Evolutionary conservation across 2,329 filamentous ascomycete species (phyloP).

Genomic region (Penicillium janthinellum): DNA sequence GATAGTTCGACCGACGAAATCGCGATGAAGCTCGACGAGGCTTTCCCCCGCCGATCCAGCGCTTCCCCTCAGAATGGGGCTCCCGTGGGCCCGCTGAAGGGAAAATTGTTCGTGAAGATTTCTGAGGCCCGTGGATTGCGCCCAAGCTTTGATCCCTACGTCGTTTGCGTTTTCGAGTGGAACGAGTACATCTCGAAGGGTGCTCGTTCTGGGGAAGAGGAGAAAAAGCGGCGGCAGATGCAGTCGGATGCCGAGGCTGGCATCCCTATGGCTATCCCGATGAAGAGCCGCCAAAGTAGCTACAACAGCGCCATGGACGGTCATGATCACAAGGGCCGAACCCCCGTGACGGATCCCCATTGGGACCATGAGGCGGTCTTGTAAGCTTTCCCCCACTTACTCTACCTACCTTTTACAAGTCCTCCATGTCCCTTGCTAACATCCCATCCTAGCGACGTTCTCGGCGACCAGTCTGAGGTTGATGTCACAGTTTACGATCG

Average conservation of each 20-base stretch:
- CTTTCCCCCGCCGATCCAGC: slow-evolving; percentile 33
- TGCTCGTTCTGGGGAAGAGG: slow-evolving; percentile 64
- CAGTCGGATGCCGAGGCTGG: slow-evolving; percentile 69
- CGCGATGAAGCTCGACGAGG: slow-evolving; percentile 40
- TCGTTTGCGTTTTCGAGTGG: slow-evolving; percentile 94
- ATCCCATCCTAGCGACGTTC: slow-evolving; percentile 70
- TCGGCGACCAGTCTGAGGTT: slow-evolving; percentile 85
- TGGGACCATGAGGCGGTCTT: slow-evolving; percentile 97
- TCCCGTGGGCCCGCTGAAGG: slow-evolving; percentile 72
- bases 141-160: slow-evolving; percentile 85
- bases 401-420: not conserved
- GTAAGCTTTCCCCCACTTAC: slow-evolving; percentile 58
- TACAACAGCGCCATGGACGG: slow-evolving; percentile 80
- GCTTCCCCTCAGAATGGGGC: slow-evolving; percentile 50
- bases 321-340: slow-evolving; percentile 59
- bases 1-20: slow-evolving; percentile 39
- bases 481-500: slow-evolving; percentile 94
- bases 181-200: slow-evolving; percentile 94
- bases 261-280: slow-evolving; percentile 88
- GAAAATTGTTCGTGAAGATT: slow-evolving; percentile 88
- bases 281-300: slow-evolving; percentile 95
- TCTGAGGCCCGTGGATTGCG: slow-evolving; percentile 79
- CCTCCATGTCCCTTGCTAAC: slow-evolving; percentile 30
- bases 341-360: slow-evolving; percentile 76
- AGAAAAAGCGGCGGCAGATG: slow-evolving; percentile 61